Evolutionary conservation across 768 basidiomycete species (phyloP).

Genomic region (Phanerodontia chrysosporium): DNA sequence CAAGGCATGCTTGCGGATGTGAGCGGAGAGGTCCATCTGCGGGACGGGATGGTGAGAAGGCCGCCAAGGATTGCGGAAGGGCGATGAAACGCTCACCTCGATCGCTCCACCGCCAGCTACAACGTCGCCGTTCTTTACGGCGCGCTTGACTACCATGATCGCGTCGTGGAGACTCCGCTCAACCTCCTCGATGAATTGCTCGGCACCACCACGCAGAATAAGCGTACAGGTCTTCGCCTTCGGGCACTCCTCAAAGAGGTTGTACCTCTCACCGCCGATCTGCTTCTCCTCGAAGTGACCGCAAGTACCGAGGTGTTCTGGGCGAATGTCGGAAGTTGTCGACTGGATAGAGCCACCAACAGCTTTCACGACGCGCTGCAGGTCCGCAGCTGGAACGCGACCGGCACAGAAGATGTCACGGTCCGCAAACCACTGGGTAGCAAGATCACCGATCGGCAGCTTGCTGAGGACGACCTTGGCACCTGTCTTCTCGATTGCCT

Average conservation of each 20-base stretch:
- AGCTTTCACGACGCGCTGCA: constrained; percentile 92
- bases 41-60: not conserved
- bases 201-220: constrained; percentile 91
- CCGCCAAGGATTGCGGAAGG: not conserved
- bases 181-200: constrained; percentile 98
- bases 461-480: constrained; percentile 98
- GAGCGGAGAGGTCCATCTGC: constrained; percentile 96
- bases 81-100: constrained; percentile 53
- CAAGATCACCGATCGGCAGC: constrained; percentile 96
- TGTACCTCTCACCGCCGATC: constrained; percentile 95
- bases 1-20: constrained; percentile 85
- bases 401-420: constrained; percentile 99
- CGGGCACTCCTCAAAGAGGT: constrained; percentile 89
- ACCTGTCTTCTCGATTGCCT: constrained; percentile 93
- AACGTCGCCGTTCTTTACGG: constrained; percentile 91
- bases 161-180: constrained; percentile 97
- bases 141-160: constrained; percentile 99
- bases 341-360: constrained; percentile 94
- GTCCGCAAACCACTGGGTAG: constrained; percentile 99
- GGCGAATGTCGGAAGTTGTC: constrained; percentile 88
- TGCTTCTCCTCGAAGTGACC: constrained; percentile 91
- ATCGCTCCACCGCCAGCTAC: constrained; percentile 98
- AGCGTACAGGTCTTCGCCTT: constrained; percentile 95
- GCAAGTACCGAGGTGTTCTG: constrained; percentile 92
- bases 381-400: constrained; percentile 84